These are phyloP conservation scores for Bonia amplexicaulis DNA, from an alignment of 176 grass and related monocot genomes.

Conservation along the genomic window DNA sequence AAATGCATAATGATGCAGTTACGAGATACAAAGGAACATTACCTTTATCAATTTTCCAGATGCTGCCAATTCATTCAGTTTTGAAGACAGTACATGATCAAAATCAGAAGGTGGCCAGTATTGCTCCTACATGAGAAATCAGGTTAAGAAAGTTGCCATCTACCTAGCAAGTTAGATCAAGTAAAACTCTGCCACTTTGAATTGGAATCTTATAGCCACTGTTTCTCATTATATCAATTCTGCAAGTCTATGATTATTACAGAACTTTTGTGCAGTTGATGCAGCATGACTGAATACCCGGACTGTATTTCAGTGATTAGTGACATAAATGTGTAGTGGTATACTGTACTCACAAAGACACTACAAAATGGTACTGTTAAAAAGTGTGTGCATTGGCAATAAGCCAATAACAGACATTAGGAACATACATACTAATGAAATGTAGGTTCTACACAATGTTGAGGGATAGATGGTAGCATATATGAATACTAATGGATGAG, in stretches of 20 bases:
- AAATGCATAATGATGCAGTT: conserved; percentile 14
- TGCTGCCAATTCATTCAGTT: conserved; percentile 59
- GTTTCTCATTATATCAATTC: background rate
- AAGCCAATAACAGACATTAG: background rate
- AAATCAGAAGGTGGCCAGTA: conserved; percentile 83
- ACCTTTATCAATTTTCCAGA: conserved; percentile 85
- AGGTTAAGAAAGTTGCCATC: conserved; percentile 21
- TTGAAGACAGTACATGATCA: conserved; percentile 63
- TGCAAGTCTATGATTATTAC: background rate
- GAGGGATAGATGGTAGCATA: background rate
- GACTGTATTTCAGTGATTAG: background rate
- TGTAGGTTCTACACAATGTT: background rate
- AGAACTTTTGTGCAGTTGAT: background rate
- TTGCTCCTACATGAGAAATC: conserved; percentile 53
- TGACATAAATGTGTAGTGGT: background rate
- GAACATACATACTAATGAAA: background rate
- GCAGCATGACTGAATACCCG: background rate
- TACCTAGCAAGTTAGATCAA: conserved; percentile 9
- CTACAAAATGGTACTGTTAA: background rate
- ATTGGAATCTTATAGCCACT: background rate
- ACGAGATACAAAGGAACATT: background rate
- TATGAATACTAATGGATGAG: background rate
- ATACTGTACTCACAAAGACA: no score
- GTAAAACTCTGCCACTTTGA: background rate
- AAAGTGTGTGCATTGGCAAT: background rate